Evolutionary conservation across 306 rosid species (phyloP).

Genomic region (Rubus parviflorus): DNA sequence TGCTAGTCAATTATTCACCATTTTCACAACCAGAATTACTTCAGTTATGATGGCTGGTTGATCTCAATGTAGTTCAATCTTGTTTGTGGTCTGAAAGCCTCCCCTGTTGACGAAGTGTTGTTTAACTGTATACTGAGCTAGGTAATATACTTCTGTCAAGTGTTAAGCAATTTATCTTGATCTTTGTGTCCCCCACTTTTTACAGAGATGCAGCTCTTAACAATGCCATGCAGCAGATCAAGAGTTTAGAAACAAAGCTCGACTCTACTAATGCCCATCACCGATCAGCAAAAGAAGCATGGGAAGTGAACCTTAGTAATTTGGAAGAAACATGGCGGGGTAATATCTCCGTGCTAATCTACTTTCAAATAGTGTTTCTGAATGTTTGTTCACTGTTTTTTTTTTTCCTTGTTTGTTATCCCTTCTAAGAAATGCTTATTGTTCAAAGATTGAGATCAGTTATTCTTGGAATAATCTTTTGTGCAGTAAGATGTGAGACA

Average conservation of each 20-base stretch:
- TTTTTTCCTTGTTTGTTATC: conserved; percentile 7
- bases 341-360: conserved; percentile 40
- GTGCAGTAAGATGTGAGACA: conserved; percentile 82
- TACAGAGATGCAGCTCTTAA: conserved; percentile 70
- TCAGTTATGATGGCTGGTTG: too few species aligned
- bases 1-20: too few species aligned
- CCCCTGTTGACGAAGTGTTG: background rate
- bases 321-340: conserved; percentile 95
- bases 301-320: conserved; percentile 83
- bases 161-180: conserved; percentile 24
- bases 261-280: conserved; percentile 60
- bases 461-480: conserved; percentile 24
- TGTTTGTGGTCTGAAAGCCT: conserved; percentile 3
- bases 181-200: conserved; percentile 35
- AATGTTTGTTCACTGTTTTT: background rate
- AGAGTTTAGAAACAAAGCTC: conserved; percentile 70
- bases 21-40: too few species aligned
- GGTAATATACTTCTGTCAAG: conserved; percentile 17
- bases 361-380: conserved; percentile 16
- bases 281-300: conserved; percentile 77
- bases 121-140: background rate
- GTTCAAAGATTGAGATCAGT: conserved; percentile 11
- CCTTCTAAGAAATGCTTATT: conserved; percentile 13
- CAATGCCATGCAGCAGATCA: conserved; percentile 59
- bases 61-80: background rate